Percentiles rank a stretch among this genome's conserved stretches.
Conservation (phyloP, 2,329 filamentous ascomycete species). For the Stemphylium beticola region DNA sequence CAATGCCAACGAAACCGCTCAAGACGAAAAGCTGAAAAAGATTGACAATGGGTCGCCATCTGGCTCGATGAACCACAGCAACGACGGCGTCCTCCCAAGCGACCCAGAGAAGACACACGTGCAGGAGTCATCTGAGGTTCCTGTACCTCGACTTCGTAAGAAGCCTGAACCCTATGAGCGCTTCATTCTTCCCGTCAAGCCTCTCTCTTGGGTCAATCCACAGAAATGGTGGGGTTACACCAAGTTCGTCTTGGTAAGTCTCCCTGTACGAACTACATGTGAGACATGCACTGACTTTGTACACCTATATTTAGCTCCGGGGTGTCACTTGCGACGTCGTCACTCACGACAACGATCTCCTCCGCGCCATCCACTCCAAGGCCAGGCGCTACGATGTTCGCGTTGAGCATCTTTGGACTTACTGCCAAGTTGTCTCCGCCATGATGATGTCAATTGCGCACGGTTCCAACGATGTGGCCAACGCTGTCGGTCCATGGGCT, state of each 20-base stretch:
- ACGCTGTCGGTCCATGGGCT: constrained; percentile 61
- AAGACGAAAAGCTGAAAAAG: constrained; percentile 11
- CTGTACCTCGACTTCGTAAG: constrained; percentile 27
- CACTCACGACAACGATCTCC: constrained; percentile 48
- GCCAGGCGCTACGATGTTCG: constrained; percentile 55
- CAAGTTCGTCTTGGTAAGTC: constrained; percentile 49
- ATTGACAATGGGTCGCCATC: constrained; percentile 10
- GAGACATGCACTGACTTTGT: too few relatives aligned
- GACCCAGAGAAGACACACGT: constrained; percentile 12
- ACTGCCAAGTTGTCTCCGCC: constrained; percentile 56
- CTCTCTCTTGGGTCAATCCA: constrained; percentile 41
- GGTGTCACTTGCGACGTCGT: constrained; percentile 53
- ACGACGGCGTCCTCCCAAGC: not conserved
- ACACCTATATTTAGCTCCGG: constrained; percentile 40
- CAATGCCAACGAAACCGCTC: not conserved
- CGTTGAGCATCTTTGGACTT: constrained; percentile 58
- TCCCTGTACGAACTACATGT: too few relatives aligned
- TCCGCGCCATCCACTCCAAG: constrained; percentile 50
- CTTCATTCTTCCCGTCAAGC: constrained; percentile 44
- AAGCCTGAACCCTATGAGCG: constrained; percentile 41
- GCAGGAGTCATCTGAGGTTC: constrained; percentile 13
- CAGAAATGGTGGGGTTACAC: constrained; percentile 46
- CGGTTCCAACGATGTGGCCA: constrained; percentile 71
- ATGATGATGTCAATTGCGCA: constrained; percentile 76
- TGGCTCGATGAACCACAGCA: not conserved